Evolutionary conservation across 2,329 filamentous ascomycete species (phyloP).

Genomic region (Hypoxylon sp.): DNA sequence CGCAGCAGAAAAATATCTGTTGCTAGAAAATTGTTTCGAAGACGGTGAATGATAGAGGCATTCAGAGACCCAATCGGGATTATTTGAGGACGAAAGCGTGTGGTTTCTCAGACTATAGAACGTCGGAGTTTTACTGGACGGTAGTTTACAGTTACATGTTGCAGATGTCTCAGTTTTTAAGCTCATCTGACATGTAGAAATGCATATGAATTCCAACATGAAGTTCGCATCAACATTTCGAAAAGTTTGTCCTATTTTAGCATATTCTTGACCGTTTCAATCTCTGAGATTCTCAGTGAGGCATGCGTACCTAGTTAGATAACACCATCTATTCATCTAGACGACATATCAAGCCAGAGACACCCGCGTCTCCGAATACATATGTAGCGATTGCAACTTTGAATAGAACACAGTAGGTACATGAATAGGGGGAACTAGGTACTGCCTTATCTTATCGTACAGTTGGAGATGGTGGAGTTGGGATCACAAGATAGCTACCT

Average conservation of each 20-base stretch:
- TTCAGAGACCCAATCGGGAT: slow-evolving; percentile 10
- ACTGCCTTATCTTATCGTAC: slow-evolving; percentile 35
- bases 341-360: neutral
- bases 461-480: slow-evolving; percentile 35
- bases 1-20: neutral
- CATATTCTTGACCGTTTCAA: neutral
- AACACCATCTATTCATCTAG: neutral
- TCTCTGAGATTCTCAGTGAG: neutral
- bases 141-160: neutral
- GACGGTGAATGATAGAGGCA: slow-evolving; percentile 1
- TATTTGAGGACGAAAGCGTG: slow-evolving; percentile 5
- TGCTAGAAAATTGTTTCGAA: slow-evolving; percentile 8
- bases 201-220: neutral
- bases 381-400: slow-evolving; percentile 4
- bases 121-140: slow-evolving; percentile 3
- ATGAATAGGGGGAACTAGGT: slow-evolving; percentile 13
- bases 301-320: neutral
- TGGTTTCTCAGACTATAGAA: slow-evolving; percentile 12
- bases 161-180: slow-evolving; percentile 23
- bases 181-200: slow-evolving; percentile 25
- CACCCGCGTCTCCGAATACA: slow-evolving; percentile 1
- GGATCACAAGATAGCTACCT: slow-evolving; percentile 34
- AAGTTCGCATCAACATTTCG: neutral
- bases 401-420: neutral
- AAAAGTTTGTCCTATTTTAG: neutral